Evolutionary conservation across 169 alveolate genomes (phyloP).

Genomic region (Neospora caninum): DNA sequence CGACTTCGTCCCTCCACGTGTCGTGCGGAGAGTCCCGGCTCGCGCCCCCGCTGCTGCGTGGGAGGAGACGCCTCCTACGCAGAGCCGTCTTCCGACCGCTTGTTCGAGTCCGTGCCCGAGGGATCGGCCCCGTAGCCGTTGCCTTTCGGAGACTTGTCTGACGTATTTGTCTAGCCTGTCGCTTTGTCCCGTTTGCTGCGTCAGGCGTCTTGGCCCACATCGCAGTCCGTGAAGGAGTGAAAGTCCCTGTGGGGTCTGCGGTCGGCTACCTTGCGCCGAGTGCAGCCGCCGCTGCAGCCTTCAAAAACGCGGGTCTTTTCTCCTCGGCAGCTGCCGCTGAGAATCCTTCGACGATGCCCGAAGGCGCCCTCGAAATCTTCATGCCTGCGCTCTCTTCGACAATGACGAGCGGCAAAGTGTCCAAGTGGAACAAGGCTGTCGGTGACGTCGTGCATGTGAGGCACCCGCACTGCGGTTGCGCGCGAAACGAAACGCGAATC

Average conservation of each 20-base stretch:
- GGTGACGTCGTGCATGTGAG: conserved; percentile 74
- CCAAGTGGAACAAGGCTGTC: conserved; percentile 77
- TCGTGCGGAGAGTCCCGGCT: no score
- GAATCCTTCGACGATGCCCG: neutral
- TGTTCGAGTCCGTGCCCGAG: no score
- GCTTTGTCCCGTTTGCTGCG: neutral
- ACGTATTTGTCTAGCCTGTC: neutral
- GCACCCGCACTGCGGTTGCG: no score
- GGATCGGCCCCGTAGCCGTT: no score
- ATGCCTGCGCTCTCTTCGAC: conserved; percentile 78
- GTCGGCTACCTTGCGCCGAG: neutral
- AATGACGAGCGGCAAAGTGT: conserved; percentile 77
- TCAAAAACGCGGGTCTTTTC: neutral
- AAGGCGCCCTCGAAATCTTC: conserved; percentile 31
- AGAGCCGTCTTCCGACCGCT: no score
- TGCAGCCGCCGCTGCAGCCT: neutral
- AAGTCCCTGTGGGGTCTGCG: neutral
- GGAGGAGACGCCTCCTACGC: no score
- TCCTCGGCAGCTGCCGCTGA: neutral
- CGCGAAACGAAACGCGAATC: no score
- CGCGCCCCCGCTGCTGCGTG: no score
- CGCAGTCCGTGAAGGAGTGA: neutral
- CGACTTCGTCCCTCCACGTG: no score
- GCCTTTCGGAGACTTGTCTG: no score
- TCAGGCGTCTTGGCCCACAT: conserved; percentile 6